Evolutionary conservation across 1,284 basidiomycete genomes (phyloP), one percentile per base, ranked within the genome.

Genomic region (Apiotrichum veenhuisii): DNA sequence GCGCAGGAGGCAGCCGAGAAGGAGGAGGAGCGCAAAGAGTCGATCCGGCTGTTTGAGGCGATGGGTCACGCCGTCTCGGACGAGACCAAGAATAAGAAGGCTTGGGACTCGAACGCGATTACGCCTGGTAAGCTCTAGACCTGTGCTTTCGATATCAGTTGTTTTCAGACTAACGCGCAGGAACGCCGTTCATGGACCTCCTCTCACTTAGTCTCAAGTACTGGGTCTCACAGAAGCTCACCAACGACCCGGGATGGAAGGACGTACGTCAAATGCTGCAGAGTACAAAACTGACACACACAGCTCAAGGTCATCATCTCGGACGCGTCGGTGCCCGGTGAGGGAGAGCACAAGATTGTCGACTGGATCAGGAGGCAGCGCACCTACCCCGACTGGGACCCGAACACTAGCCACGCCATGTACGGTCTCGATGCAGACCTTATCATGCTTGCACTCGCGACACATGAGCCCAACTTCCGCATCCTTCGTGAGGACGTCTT

Each of bases 321-420:
- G 2, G 96, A 98, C 68, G 91, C 95, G 2, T 88, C 89, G 55
- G 96, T 98, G 12, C 95, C 95, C 1, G 95, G 95, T 64, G 96
- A 99, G 78, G 96, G 96, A 72, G 96, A 99, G 77, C 96, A 99
- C 80, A 99, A 99, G 81, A 98, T 99, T 66, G 98, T 99, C 91
- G 96, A 98, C 72, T 97, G 86, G 76, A 96, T 99, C 64, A 83
- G 96, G 58, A 83, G 94, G 48, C 93, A 97, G 70, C 84, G 96
- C 49, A 82, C 83, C 47, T 89, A 96, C 70, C 83, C 85, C 34
- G 87, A 87, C 14, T 88, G 98, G 79, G 88, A 98, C 76, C 87
- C 96, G 30, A 98, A 99, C 73, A 98, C 92, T 4, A 82, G 83
- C 44, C 96, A 99, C 75, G 94, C 97, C 62, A 98, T 99, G 65